Conservation (phyloP, 192 early-diverging fungal genomes). For the Coemansia sp. region DNA sequence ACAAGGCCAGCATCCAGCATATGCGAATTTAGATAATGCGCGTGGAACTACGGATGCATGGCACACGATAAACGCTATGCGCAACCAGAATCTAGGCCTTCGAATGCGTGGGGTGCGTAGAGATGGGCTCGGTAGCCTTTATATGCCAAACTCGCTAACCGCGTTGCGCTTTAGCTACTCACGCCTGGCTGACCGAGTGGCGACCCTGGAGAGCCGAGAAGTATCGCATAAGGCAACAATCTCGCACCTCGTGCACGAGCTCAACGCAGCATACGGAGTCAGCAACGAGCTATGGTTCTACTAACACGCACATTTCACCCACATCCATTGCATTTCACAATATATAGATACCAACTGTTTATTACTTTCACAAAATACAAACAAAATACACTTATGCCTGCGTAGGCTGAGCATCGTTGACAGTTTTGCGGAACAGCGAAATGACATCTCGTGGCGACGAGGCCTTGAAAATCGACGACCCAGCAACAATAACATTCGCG, state of each 20-base stretch:
- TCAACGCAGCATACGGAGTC: conserved; percentile 2
- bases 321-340: too few relatives aligned
- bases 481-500: conserved; percentile 97
- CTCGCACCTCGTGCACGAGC: conserved; percentile 11
- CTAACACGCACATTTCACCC: background rate
- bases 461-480: conserved; percentile 86
- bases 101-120: background rate
- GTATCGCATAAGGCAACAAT: conserved; percentile 7
- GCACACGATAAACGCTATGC: background rate
- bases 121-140: background rate
- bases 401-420: conserved; percentile 24
- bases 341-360: too few relatives aligned
- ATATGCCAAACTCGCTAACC: background rate
- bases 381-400: background rate
- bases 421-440: conserved; percentile 47
- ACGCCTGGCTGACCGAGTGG: background rate
- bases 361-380: background rate
- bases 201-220: conserved; percentile 4
- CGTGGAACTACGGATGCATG: background rate
- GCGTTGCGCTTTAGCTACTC: background rate
- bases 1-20: background rate
- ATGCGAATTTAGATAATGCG: background rate
- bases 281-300: conserved; percentile 1
- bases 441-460: conserved; percentile 72
- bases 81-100: background rate